Base-by-base conservation (phyloP, 495 filamentous ascomycete species). In the Chaetomidium leptoderma region DNA sequence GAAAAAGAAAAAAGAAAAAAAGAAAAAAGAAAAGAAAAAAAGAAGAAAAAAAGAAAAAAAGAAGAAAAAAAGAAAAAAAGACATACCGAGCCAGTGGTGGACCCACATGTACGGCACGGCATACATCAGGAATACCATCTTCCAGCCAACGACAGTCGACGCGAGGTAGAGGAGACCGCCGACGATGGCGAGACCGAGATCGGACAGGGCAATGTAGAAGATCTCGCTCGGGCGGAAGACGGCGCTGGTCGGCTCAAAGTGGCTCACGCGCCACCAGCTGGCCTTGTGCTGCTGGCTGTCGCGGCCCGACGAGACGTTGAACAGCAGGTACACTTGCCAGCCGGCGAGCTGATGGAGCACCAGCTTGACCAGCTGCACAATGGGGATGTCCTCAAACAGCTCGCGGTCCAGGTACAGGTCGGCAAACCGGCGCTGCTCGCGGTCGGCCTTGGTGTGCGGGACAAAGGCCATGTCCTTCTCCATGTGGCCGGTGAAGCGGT, bases 401-500 rank as follows among this genome's bases (percentile, higher is more conserved):
- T 97, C 89, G 68, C 93, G 84, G 58, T 83, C 75, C 58, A 89
- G 63, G 66, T 79, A 70, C 17, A 70, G 58, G 63, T 69, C 64
- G 46, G 58, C 79, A 58, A 89, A 86, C 56, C 88, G 62, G 43
- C 82, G 83, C 55, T 78, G 79, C 27, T 86, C 82, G 69, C 86
- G 89, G 67, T 87, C 72, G 19, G 87, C 80, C 45, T 87, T 83
- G 60, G 87, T 89, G 77, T 86, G 88, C 39, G 93, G 93, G 5
- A 96, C 80, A 75, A 96, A 96, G 55, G 96, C 93, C 91, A 97
- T 97, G 75, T 98, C 93, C 66, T 91, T 89, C 74, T 95, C 90
- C 69, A 98, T 79, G 80, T 98, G 81, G 60, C 91, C 93, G 33
- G 93, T 98, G 59, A 90, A 90, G 77, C 96, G 91, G 80, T 95